phyloP scores from a whole-genome alignment of 2,329 filamentous ascomycete genomes.

The Epicoccum sorghinum region DNA sequence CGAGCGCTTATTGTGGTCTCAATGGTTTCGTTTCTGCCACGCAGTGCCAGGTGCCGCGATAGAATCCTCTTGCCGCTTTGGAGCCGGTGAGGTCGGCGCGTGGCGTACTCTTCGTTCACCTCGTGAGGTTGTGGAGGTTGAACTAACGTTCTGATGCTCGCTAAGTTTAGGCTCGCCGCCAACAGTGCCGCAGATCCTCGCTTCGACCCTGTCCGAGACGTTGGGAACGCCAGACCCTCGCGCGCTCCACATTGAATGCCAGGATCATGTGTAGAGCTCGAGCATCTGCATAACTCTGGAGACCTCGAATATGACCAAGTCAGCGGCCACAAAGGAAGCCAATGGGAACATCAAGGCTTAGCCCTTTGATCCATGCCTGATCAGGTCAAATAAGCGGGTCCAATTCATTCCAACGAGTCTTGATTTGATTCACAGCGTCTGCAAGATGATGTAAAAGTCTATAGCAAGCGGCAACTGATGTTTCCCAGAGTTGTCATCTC shows the following conservation, averaged over 20 bases:
- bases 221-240: conserved; percentile 28
- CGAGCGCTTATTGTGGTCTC: conserved; percentile 28
- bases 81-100: conserved; percentile 18
- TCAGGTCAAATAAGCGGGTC: not conserved
- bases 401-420: not conserved
- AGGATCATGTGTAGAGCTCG: conserved; percentile 10
- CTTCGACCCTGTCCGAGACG: conserved; percentile 35
- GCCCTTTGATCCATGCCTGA: not conserved
- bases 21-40: conserved; percentile 36
- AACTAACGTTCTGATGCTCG: conserved; percentile 38
- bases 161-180: conserved; percentile 28
- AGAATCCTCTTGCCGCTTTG: conserved; percentile 20
- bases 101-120: conserved; percentile 21
- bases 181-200: conserved; percentile 34
- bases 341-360: conserved; percentile 1
- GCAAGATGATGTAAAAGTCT: conserved; percentile 6
- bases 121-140: conserved; percentile 32
- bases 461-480: not conserved
- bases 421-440: not conserved
- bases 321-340: conserved; percentile 17
- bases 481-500: conserved; percentile 2
- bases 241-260: conserved; percentile 22
- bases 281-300: conserved; percentile 20
- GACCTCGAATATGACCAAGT: conserved; percentile 12
- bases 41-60: conserved; percentile 18